Evolutionary conservation across 1,139 yeast species (phyloP).

Genomic region (Diutina ranongensis): DNA sequence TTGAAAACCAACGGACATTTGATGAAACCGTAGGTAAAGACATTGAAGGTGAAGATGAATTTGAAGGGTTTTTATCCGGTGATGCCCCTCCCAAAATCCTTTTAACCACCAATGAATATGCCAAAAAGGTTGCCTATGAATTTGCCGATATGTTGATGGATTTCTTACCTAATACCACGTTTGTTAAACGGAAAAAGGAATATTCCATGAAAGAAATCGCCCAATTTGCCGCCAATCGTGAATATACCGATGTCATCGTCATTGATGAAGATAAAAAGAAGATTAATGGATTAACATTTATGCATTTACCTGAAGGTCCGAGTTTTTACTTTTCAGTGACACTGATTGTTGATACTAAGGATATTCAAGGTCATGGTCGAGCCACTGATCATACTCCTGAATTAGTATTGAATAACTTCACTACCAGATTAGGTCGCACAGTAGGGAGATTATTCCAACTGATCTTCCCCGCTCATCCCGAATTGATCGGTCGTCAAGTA

Average conservation of each 20-base stretch:
- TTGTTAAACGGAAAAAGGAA: constrained; percentile 78
- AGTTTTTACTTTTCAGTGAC: constrained; percentile 81
- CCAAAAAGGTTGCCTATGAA: constrained; percentile 79
- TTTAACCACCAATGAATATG: constrained; percentile 78
- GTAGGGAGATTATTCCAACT: constrained; percentile 89
- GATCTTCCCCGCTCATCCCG: constrained; percentile 85
- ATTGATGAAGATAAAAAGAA: constrained; percentile 88
- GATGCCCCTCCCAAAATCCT: constrained; percentile 64
- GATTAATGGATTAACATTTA: constrained; percentile 84
- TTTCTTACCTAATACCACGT: constrained; percentile 73
- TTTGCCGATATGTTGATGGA: constrained; percentile 83
- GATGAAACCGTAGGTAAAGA: constrained; percentile 78
- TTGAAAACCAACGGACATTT: constrained; percentile 76
- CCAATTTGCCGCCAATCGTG: constrained; percentile 66
- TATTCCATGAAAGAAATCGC: constrained; percentile 82
- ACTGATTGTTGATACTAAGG: constrained; percentile 66
- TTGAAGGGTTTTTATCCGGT: constrained; percentile 48
- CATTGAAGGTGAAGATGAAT: constrained; percentile 78
- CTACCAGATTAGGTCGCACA: constrained; percentile 84
- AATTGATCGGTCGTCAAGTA: constrained; percentile 89
- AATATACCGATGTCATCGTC: constrained; percentile 76
- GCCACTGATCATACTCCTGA: constrained; percentile 91
- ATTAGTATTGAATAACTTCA: constrained; percentile 79
- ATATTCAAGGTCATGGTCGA: constrained; percentile 78
- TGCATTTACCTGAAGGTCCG: constrained; percentile 92